phyloP scores from a whole-genome alignment of 2,329 filamentous ascomycete genomes.

The Epichloe sp. region DNA sequence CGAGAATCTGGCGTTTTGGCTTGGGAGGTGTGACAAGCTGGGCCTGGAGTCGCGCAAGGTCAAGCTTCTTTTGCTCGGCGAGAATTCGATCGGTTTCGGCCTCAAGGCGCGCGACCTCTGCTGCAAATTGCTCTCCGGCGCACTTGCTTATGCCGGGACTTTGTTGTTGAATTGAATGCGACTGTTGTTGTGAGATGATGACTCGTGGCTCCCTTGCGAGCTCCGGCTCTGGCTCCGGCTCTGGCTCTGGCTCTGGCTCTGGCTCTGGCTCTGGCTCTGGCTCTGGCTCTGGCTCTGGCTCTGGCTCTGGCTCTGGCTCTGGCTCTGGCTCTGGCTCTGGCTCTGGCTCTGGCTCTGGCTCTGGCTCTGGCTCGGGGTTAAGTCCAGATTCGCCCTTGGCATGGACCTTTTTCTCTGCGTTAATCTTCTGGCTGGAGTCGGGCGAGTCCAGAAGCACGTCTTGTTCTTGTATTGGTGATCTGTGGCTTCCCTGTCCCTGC shows the following conservation, averaged over 20 bases:
- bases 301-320: not conserved
- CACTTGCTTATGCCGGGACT: not conserved
- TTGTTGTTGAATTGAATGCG: not conserved
- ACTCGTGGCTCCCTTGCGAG: not conserved
- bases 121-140: constrained; percentile 15
- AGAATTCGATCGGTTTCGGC: constrained; percentile 35
- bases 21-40: constrained; percentile 24
- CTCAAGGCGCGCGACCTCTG: constrained; percentile 30
- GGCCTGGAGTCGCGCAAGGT: constrained; percentile 31
- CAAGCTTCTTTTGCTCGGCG: constrained; percentile 35
- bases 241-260: not conserved
- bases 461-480: not conserved
- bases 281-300: not conserved
- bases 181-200: not conserved
- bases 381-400: not conserved
- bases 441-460: not conserved
- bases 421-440: not conserved
- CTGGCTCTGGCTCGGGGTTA: not conserved
- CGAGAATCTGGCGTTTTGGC: constrained; percentile 28
- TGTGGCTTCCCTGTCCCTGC: not conserved
- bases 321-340: not conserved
- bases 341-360: not conserved
- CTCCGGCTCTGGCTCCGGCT: not conserved
- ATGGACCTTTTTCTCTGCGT: not conserved
- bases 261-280: not conserved